Evolutionary conservation across 225 moss, liverwort and hornwort species (phyloP).

Genomic region (Marchantia polymorpha): DNA sequence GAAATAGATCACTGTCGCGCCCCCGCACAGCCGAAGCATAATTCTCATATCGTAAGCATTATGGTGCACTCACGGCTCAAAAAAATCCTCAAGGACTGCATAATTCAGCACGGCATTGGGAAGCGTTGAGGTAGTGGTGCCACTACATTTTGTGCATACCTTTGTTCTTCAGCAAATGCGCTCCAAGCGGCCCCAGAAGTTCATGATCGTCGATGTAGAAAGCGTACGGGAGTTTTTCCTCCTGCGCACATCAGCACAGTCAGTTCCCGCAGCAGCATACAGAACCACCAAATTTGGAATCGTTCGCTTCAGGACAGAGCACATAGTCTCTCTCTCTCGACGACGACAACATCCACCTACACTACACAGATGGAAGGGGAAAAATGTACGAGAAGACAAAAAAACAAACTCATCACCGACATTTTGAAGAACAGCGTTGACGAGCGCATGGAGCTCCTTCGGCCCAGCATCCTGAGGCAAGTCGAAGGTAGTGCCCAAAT

Average conservation of each 20-base stretch:
- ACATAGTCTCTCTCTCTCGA: not conserved
- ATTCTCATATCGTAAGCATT: not conserved
- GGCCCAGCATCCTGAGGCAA: conserved; percentile 82
- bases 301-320: not conserved
- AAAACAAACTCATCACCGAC: conserved; percentile 26
- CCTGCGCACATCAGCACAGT: conserved; percentile 42
- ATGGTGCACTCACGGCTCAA: too few species aligned
- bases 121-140: too few species aligned
- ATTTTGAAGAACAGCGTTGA: conserved; percentile 79
- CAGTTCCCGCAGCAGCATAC: not conserved
- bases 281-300: not conserved
- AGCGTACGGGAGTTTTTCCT: conserved; percentile 83
- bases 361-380: not conserved
- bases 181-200: conserved; percentile 68
- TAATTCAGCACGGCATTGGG: too few species aligned
- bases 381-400: not conserved
- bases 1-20: not conserved
- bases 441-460: conserved; percentile 73
- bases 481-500: conserved; percentile 76
- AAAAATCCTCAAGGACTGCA: too few species aligned
- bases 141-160: conserved; percentile 30
- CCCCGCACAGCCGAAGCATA: not conserved
- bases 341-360: not conserved
- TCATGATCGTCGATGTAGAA: conserved; percentile 87
- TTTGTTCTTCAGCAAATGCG: conserved; percentile 67